Conservation (phyloP, 73 alveolate species). For the Strombidium stylifer region DNA sequence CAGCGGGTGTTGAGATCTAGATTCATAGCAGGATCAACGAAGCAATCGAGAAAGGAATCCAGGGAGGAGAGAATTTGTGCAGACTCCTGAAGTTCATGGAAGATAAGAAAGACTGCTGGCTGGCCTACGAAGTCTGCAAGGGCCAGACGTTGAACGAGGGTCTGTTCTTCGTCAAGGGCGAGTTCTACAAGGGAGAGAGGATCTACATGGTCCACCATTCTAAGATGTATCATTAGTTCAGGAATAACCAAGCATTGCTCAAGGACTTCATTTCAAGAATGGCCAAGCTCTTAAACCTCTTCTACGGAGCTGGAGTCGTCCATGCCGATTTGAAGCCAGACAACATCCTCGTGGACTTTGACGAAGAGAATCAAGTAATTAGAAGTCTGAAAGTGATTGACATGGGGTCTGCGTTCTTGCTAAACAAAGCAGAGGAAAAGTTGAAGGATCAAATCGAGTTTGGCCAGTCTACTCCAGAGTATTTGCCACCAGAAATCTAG, state of each 20-base stretch:
- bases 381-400: conserved; percentile 62
- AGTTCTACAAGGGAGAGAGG: conserved; percentile 75
- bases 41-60: conserved; percentile 23
- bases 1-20: conserved; percentile 28
- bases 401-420: conserved; percentile 64
- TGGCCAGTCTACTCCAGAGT: conserved; percentile 68
- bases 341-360: conserved; percentile 58
- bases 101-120: conserved; percentile 65
- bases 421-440: neutral
- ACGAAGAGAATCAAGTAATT: conserved; percentile 22
- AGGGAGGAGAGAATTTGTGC: conserved; percentile 47
- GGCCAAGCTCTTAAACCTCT: conserved; percentile 49
- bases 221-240: conserved; percentile 33
- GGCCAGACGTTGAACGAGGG: conserved; percentile 64
- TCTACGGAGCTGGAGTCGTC: conserved; percentile 46
- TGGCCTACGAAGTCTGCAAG: conserved; percentile 58
- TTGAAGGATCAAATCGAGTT: conserved; percentile 13
- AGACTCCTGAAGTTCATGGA: conserved; percentile 31
- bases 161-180: conserved; percentile 71
- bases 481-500: conserved; percentile 61
- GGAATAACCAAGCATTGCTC: conserved; percentile 13
- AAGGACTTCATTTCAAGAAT: conserved; percentile 49
- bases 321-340: conserved; percentile 83
- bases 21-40: conserved; percentile 1
- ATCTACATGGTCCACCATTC: conserved; percentile 55